phyloP scores from a whole-genome alignment of 1,284 basidiomycete genomes.

The Rhizoctonia solani region DNA sequence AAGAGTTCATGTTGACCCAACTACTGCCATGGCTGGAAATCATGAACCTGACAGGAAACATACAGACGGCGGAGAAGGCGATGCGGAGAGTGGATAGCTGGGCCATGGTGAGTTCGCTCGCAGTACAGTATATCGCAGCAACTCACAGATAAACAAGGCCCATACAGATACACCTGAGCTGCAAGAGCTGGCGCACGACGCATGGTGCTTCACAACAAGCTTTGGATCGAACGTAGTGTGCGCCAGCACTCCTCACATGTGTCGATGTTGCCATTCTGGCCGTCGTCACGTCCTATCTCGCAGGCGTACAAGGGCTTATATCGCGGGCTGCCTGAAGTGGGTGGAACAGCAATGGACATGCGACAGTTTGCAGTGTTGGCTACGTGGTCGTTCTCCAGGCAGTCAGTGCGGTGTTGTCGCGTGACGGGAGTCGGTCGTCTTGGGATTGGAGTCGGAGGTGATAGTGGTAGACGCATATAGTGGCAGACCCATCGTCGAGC shows the following conservation, averaged over 20 bases:
- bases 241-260: background rate
- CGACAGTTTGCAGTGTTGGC: background rate
- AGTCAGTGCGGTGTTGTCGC: background rate
- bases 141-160: background rate
- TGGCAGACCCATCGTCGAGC: background rate
- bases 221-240: background rate
- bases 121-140: background rate
- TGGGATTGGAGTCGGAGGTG: no score
- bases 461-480: no score
- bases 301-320: background rate
- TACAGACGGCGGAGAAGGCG: background rate
- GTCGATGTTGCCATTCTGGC: background rate
- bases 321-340: background rate
- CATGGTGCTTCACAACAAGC: background rate
- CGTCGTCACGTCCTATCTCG: background rate
- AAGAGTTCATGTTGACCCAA: background rate
- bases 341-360: background rate
- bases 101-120: background rate
- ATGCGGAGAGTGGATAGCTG: background rate
- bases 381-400: background rate
- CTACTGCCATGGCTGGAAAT: slow-evolving; percentile 6
- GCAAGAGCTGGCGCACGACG: background rate
- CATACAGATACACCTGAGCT: no score
- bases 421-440: background rate
- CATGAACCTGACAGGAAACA: background rate